Percentiles rank a stretch among this genome's conserved stretches.
phyloP scores from a whole-genome alignment of 345 rosid species.

The Leavenworthia alabamica region DNA sequence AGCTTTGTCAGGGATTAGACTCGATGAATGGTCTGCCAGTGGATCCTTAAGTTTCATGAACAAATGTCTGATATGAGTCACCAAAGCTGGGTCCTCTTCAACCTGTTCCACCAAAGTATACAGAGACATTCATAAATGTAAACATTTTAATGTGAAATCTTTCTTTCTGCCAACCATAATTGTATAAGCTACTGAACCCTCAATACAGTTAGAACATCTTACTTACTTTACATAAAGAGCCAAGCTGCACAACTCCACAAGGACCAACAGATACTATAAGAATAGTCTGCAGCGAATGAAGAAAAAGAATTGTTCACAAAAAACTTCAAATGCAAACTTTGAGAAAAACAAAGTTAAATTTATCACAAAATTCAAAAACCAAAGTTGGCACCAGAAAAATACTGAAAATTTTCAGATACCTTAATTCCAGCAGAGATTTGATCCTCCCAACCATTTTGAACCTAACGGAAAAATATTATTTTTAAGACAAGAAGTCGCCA shows the following conservation, averaged over 20 bases:
- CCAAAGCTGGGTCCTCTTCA: conserved; percentile 59
- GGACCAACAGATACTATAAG: conserved; percentile 66
- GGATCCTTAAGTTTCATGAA: conserved; percentile 56
- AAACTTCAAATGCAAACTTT: background rate
- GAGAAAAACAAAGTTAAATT: too few species aligned
- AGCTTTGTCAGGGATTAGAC: conserved; percentile 38
- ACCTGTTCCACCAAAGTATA: conserved; percentile 51
- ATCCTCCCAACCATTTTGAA: conserved; percentile 63
- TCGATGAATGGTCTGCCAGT: conserved; percentile 36
- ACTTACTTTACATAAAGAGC: conserved; percentile 68
- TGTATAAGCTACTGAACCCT: background rate
- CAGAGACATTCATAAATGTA: background rate
- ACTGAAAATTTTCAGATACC: conserved; percentile 38
- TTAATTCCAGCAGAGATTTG: conserved; percentile 73
- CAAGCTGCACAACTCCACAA: conserved; percentile 87
- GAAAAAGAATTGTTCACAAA: too few species aligned
- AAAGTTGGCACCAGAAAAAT: background rate
- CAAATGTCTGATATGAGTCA: conserved; percentile 50
- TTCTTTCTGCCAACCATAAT: background rate
- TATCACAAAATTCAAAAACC: background rate
- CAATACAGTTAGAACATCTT: background rate
- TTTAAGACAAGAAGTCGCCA: background rate
- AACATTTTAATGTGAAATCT: background rate
- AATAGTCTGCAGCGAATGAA: conserved; percentile 49
- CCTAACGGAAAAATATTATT: conserved; percentile 24